Base-by-base conservation (phyloP, 192 early-diverging fungal genomes). In the Coemansia sp. region DNA sequence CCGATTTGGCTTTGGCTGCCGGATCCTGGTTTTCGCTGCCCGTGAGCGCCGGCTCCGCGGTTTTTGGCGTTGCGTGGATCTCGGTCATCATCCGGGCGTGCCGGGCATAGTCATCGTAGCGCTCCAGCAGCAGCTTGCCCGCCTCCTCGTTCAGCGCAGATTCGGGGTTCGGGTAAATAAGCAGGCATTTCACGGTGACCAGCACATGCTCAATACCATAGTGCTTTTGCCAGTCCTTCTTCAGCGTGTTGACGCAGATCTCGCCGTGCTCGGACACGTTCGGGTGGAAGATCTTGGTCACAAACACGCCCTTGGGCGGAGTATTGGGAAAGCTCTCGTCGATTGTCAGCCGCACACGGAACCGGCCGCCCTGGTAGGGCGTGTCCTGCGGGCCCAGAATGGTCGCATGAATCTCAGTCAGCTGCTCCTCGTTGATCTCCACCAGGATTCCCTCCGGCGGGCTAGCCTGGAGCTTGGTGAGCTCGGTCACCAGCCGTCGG, bases 201-300 rank as follows among this genome's bases (percentile, higher is more conserved):
- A 98, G 74, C 30, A 98, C 82, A 67, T 95, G 87, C 21, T 68
- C 75, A 12, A 98, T 83, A 0, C 91, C 89, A 8, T 91, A 79
- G 39, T 90, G 86, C 30, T 82, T 81, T 45, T 92, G 92, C 95
- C 95, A 98, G 67, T 98, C 95, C 64, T 90, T 94, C 55, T 98
- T 98, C 22, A 98, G 79, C 9, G 93, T 93, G 62, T 85, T 94
- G 38, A 98, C 94, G 67, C 95, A 98, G 57, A 98, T 90, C 57
- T 96, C 93, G 19, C 95, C 95, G 20, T 70, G 60, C 35, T 82
- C 68, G 1, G 91, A 87, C 0, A 98, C 92, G 61, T 98, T 98
- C 5, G 95, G 95, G 65, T 98, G 95, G 64, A 97, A 98, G 11
- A 98, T 94, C 63, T 93, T 95, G 32, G 95, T 98, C 9, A 87